A percentile compares a stretch with the other conserved stretches of the same genome.
Evolutionary conservation across 495 filamentous ascomycete species (phyloP).

Genomic region (Gamarada debralockiae): DNA sequence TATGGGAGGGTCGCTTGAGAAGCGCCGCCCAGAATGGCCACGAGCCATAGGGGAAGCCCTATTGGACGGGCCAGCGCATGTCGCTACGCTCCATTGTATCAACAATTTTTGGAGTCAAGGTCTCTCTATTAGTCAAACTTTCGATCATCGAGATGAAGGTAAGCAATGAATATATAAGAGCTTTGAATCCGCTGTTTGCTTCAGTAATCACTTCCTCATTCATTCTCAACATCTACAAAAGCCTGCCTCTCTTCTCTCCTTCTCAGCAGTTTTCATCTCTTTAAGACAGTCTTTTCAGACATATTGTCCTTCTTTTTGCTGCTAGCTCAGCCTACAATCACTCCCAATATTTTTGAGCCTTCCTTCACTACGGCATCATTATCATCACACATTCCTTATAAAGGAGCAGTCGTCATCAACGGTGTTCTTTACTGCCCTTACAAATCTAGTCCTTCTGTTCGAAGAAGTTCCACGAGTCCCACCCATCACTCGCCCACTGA

Average conservation of each 20-base stretch:
- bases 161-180: slow-evolving; percentile 21
- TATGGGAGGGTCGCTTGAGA: slow-evolving; percentile 13
- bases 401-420: slow-evolving; percentile 19
- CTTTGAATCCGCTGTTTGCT: slow-evolving; percentile 19
- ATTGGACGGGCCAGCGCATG: slow-evolving; percentile 25
- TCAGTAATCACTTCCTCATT: slow-evolving; percentile 10
- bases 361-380: slow-evolving; percentile 10
- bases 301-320: slow-evolving; percentile 21
- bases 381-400: slow-evolving; percentile 15
- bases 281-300: slow-evolving; percentile 25
- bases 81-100: slow-evolving; percentile 22
- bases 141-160: slow-evolving; percentile 1
- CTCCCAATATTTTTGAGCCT: not conserved
- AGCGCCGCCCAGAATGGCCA: slow-evolving; percentile 17
- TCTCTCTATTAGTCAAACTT: slow-evolving; percentile 8
- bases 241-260: slow-evolving; percentile 7
- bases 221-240: slow-evolving; percentile 14
- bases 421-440: slow-evolving; percentile 17
- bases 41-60: not conserved
- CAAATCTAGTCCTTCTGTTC: not conserved
- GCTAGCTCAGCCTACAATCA: slow-evolving; percentile 20
- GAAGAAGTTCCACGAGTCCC: not conserved
- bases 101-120: slow-evolving; percentile 25
- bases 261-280: slow-evolving; percentile 8
- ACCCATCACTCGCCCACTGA: not conserved